Conservation (phyloP, 768 basidiomycete species). For the Strobilomyces echinocephalus region DNA sequence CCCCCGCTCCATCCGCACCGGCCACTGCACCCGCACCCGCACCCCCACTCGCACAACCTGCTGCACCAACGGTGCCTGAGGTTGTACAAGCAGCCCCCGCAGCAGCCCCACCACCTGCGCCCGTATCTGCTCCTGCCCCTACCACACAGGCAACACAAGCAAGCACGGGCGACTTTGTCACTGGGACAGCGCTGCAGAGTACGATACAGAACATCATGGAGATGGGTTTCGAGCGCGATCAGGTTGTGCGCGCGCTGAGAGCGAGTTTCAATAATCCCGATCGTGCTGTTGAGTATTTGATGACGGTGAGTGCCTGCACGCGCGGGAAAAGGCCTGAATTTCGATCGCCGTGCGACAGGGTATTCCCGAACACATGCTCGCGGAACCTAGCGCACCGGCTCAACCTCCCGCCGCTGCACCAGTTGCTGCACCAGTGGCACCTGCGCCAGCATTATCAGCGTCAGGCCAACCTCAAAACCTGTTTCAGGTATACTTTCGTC, state of each 20-base stretch:
- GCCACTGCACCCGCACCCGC: not conserved
- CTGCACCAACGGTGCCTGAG: conserved; percentile 30
- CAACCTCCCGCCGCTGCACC: conserved; percentile 35
- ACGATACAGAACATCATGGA: conserved; percentile 82
- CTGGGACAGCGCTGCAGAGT: conserved; percentile 69
- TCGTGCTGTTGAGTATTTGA: conserved; percentile 95
- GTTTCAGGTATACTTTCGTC: conserved; percentile 59
- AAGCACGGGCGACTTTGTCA: conserved; percentile 60
- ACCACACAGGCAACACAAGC: conserved; percentile 28
- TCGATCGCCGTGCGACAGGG: conserved; percentile 46
- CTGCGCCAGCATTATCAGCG: conserved; percentile 31
- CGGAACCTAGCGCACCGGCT: conserved; percentile 40
- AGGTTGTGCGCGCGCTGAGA: conserved; percentile 78
- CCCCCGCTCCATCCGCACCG: conserved; percentile 24
- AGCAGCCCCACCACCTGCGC: conserved; percentile 29
- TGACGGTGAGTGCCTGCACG: conserved; percentile 58
- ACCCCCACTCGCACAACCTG: conserved; percentile 16
- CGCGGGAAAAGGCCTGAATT: not conserved
- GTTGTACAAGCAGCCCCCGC: conserved; percentile 30
- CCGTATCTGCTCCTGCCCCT: conserved; percentile 30
- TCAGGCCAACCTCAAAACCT: conserved; percentile 69
- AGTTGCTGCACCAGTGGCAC: conserved; percentile 24
- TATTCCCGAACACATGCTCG: conserved; percentile 49
- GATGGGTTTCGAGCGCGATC: conserved; percentile 90
- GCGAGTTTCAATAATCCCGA: conserved; percentile 98